A percentile compares a stretch with the other conserved stretches of the same genome.
These are phyloP conservation scores for Rubroboletus satanas DNA, from an alignment of 768 basidiomycete genomes.

Conservation along the genomic window DNA sequence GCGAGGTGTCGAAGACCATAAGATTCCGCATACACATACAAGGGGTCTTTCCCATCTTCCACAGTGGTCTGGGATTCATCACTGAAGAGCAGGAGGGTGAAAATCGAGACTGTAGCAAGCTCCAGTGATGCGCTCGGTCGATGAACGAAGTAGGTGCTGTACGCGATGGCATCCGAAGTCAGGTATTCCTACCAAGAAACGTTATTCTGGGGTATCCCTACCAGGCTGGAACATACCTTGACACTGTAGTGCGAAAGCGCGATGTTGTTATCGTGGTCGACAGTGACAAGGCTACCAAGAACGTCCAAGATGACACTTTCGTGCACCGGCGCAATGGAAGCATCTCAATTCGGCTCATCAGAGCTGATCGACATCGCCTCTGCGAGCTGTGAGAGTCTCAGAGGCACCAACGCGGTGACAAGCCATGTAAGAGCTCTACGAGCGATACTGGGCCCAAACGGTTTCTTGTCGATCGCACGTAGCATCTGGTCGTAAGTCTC, in stretches of 20 bases:
- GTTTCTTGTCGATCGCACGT: background rate
- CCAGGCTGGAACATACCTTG: background rate
- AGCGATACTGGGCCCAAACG: background rate
- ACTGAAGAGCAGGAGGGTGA: background rate
- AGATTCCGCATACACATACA: background rate
- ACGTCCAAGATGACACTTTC: background rate
- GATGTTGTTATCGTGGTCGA: background rate
- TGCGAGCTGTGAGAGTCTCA: background rate
- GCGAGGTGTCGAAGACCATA: background rate
- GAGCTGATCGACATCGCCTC: background rate
- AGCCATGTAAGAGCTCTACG: background rate
- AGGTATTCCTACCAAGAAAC: background rate
- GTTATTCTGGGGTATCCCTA: background rate
- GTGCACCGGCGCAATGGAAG: background rate
- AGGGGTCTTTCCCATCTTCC: background rate
- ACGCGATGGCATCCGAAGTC: background rate
- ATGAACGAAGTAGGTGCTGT: background rate
- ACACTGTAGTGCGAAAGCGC: background rate
- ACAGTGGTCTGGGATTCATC: background rate
- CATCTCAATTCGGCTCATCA: background rate
- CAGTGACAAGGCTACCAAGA: background rate
- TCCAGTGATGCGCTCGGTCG: background rate
- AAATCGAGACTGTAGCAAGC: background rate
- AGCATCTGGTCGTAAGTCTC: background rate
- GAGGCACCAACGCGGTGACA: background rate